These are phyloP conservation scores for Scheffersomyces parashehatae DNA, from an alignment of 1,139 yeast genomes.

Conservation along the genomic window DNA sequence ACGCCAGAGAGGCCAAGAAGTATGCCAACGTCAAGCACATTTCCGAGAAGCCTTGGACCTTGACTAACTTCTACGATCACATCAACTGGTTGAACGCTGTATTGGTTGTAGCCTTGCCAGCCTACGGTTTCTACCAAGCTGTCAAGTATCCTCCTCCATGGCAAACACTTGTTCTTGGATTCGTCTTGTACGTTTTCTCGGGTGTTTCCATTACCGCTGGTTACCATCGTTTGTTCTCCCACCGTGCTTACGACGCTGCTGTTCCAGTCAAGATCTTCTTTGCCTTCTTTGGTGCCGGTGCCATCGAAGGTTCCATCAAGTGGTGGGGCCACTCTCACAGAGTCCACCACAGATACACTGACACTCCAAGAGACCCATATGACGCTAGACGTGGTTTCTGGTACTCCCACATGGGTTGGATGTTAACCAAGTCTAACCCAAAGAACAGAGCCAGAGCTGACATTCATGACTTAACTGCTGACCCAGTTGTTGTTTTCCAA, in stretches of 20 bases:
- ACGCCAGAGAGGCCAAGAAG: constrained; percentile 51
- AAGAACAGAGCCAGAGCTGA: constrained; percentile 95
- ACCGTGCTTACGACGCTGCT: constrained; percentile 79
- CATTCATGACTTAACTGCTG: constrained; percentile 85
- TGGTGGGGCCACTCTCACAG: constrained; percentile 99
- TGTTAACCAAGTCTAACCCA: constrained; percentile 92
- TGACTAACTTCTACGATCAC: constrained; percentile 80
- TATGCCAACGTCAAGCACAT: constrained; percentile 63
- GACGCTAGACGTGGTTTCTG: constrained; percentile 95
- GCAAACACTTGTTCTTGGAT: constrained; percentile 62
- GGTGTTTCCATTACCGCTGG: constrained; percentile 97
- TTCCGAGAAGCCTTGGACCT: constrained; percentile 90
- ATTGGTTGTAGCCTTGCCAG: constrained; percentile 74
- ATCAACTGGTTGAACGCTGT: constrained; percentile 90
- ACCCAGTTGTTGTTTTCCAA: constrained; percentile 89
- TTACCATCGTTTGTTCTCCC: constrained; percentile 86
- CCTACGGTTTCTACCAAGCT: constrained; percentile 58
- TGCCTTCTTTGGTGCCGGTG: constrained; percentile 90
- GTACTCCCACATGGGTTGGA: constrained; percentile 98
- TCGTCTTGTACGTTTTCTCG: constrained; percentile 64
- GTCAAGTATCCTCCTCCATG: constrained; percentile 50
- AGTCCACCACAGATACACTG: constrained; percentile 96
- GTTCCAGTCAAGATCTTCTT: constrained; percentile 69
- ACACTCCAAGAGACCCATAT: constrained; percentile 95
- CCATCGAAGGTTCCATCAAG: constrained; percentile 94